These are phyloP conservation scores for Sclerotinia spermophila DNA, from an alignment of 2,329 filamentous ascomycete species.

Conservation along the genomic window DNA sequence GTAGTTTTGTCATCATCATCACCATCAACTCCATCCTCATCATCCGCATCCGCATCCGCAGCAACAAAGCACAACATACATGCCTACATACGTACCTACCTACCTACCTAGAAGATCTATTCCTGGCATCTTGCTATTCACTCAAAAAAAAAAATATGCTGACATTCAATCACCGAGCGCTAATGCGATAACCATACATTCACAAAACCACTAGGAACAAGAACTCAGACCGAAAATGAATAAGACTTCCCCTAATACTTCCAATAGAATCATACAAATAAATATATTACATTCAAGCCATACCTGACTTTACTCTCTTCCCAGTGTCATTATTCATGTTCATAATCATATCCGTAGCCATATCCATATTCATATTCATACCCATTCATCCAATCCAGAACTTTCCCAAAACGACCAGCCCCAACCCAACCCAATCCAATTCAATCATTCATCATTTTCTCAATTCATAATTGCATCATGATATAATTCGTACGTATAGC, in stretches of 20 bases:
- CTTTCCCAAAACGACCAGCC: neutral
- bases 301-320: neutral
- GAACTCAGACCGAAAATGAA: neutral
- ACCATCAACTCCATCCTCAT: too few species aligned
- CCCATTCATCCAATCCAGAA: neutral
- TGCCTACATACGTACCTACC: too few species aligned
- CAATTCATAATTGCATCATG: neutral
- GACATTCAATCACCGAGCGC: too few species aligned
- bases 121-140: too few species aligned
- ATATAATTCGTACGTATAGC: neutral
- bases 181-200: neutral
- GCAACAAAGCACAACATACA: too few species aligned
- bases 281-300: neutral
- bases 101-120: too few species aligned
- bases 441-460: neutral
- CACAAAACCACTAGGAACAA: neutral
- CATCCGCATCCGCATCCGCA: too few species aligned
- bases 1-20: too few species aligned
- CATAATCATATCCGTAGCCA: neutral
- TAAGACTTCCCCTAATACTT: neutral
- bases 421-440: neutral
- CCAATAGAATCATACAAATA: neutral
- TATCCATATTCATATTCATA: neutral
- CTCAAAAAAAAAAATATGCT: too few species aligned
- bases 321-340: conserved; percentile 1